A percentile compares a stretch with the other conserved stretches of the same genome.
Conservation (phyloP, 1,139 yeast genomes). For the Debaryomyces nepalensis region DNA sequence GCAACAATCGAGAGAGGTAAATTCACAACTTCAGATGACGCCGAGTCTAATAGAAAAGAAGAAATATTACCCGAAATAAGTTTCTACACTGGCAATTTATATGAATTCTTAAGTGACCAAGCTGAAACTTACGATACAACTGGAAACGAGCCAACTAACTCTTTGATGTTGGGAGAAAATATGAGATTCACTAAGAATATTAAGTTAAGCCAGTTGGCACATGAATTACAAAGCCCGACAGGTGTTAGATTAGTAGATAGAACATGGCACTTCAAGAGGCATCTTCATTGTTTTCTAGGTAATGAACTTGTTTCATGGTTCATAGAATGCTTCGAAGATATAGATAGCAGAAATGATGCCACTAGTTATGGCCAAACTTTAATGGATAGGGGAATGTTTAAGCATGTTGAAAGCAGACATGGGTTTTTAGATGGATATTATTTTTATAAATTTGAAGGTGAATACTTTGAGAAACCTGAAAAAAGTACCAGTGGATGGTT, state of each 20-base stretch:
- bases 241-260: slow-evolving; percentile 71
- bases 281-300: slow-evolving; percentile 81
- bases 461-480: slow-evolving; percentile 46
- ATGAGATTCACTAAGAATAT: slow-evolving; percentile 42
- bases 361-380: slow-evolving; percentile 74
- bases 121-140: slow-evolving; percentile 39
- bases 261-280: slow-evolving; percentile 88
- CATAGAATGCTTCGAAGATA: slow-evolving; percentile 75
- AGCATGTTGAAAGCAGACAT: slow-evolving; percentile 83
- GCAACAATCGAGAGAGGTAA: slow-evolving; percentile 66
- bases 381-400: slow-evolving; percentile 72
- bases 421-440: slow-evolving; percentile 91
- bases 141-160: slow-evolving; percentile 35
- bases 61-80: slow-evolving; percentile 72
- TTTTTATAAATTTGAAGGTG: slow-evolving; percentile 73
- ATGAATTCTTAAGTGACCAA: slow-evolving; percentile 57
- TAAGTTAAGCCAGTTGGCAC: slow-evolving; percentile 54
- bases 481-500: slow-evolving; percentile 37
- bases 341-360: slow-evolving; percentile 82
- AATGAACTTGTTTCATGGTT: slow-evolving; percentile 87
- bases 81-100: slow-evolving; percentile 87
- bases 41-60: slow-evolving; percentile 43
- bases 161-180: slow-evolving; percentile 40
- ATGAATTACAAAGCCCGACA: slow-evolving; percentile 64
- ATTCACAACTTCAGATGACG: slow-evolving; percentile 49